These are phyloP conservation scores for carrot (Daucus carota) DNA, from an alignment of 129 eudicot species.

Conservation along the genomic window DNA sequence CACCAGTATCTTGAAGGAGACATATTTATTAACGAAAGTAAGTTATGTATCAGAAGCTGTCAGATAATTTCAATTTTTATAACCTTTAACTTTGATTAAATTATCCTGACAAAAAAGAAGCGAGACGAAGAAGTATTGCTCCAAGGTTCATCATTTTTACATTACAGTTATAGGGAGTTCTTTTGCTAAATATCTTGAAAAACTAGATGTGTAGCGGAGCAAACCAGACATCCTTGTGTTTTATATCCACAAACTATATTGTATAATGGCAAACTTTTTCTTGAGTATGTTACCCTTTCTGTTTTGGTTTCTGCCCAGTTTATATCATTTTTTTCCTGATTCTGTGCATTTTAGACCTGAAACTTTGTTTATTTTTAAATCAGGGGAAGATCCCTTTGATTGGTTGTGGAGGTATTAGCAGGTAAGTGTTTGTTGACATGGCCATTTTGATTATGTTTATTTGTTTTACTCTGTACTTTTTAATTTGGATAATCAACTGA, in stretches of 20 bases:
- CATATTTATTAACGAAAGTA: constrained; percentile 89
- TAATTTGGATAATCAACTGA: not conserved
- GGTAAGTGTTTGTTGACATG: constrained; percentile 29
- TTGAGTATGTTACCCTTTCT: not conserved
- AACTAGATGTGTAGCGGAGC: not conserved
- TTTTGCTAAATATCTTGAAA: not conserved
- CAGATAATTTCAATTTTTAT: not conserved
- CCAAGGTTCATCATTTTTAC: not conserved
- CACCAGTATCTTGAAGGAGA: constrained; percentile 67
- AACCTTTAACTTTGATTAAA: not conserved
- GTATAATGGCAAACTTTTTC: not conserved
- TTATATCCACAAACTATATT: not conserved
- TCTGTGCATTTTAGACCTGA: not conserved
- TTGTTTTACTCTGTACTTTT: not conserved
- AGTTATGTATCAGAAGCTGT: not conserved
- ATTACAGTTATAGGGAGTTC: not conserved
- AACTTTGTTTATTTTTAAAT: not conserved
- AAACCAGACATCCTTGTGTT: not conserved
- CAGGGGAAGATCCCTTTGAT: constrained; percentile 92
- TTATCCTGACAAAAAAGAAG: not conserved
- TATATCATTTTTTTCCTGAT: not conserved
- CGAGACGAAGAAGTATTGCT: not conserved
- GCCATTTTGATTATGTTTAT: not conserved
- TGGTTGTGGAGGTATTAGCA: constrained; percentile 91
- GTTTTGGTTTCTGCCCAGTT: not conserved